Evolutionary conservation across 768 basidiomycete species (phyloP).

Genomic region (Baorangia bicolor): DNA sequence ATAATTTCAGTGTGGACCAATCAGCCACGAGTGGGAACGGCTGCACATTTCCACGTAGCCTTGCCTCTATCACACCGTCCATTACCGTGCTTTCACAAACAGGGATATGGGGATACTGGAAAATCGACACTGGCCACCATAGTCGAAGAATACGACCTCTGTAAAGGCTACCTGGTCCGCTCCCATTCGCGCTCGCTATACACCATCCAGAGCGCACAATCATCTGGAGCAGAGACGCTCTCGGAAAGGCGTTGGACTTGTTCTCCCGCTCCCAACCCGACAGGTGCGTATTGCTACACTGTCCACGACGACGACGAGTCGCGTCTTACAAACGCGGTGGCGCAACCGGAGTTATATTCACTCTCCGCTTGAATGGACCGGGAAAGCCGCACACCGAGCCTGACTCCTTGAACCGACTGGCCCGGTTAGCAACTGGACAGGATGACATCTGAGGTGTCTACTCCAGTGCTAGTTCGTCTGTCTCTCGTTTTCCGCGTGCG

Average conservation of each 20-base stretch:
- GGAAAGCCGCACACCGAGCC: not conserved
- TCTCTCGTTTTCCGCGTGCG: not conserved
- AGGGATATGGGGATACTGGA: not conserved
- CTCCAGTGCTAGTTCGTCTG: not conserved
- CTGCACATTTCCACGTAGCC: slow-evolving; percentile 10
- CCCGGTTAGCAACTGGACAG: slow-evolving; percentile 12
- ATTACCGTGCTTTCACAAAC: slow-evolving; percentile 5
- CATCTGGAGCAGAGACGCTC: not conserved
- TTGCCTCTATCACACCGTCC: slow-evolving; percentile 15
- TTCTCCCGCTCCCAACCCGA: not conserved
- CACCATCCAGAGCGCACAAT: not conserved
- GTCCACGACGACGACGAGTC: slow-evolving; percentile 12
- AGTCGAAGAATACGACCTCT: not conserved
- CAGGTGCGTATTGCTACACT: slow-evolving; percentile 2
- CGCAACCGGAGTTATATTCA: not conserved
- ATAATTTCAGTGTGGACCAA: slow-evolving; percentile 14
- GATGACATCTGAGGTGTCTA: not conserved
- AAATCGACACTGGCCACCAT: not conserved
- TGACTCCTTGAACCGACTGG: slow-evolving; percentile 7
- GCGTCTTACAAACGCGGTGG: slow-evolving; percentile 6
- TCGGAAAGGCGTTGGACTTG: not conserved
- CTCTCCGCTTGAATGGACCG: slow-evolving; percentile 19
- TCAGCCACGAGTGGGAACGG: slow-evolving; percentile 24
- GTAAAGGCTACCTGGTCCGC: not conserved
- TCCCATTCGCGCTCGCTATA: not conserved